A percentile compares a stretch with the other conserved stretches of the same genome.
phyloP scores from a whole-genome alignment of 345 rosid species.

The Zanthoxylum bungeanum region DNA sequence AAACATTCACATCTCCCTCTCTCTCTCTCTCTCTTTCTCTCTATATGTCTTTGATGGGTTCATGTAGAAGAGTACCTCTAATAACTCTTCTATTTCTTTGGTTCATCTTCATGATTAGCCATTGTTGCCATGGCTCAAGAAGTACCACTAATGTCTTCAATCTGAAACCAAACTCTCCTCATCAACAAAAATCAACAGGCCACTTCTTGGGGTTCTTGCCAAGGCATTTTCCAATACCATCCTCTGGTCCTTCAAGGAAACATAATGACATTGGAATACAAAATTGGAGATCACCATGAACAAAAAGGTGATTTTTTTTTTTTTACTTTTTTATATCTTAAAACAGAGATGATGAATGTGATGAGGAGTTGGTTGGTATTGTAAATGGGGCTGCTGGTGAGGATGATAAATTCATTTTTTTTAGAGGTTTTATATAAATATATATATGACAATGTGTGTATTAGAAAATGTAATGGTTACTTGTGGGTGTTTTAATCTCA shows the following conservation, averaged over 20 bases:
- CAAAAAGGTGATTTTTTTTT: constrained; percentile 17
- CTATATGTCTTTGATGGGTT: no score
- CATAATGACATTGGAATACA: constrained; percentile 78
- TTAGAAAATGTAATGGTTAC: background rate
- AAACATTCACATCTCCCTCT: background rate
- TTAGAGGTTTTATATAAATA: background rate
- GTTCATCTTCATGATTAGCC: constrained; percentile 30
- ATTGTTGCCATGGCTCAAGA: constrained; percentile 49
- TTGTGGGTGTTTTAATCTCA: background rate
- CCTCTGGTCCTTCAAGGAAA: constrained; percentile 81
- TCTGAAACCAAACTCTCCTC: constrained; percentile 32
- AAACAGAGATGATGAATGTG: background rate
- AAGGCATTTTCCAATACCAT: no score
- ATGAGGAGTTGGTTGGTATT: constrained; percentile 4
- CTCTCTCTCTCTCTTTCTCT: no score
- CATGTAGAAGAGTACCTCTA: no score
- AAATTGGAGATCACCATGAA: constrained; percentile 49
- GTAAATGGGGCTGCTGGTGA: constrained; percentile 9
- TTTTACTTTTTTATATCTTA: background rate
- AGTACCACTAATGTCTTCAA: constrained; percentile 38
- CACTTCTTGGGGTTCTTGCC: no score
- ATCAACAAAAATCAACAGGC: no score
- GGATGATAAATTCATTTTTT: background rate
- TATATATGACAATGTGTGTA: no score
- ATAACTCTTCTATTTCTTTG: no score